Evolutionary conservation across 2,329 filamentous ascomycete species (phyloP).

Genomic region (Coniochaeta pulveracea): DNA sequence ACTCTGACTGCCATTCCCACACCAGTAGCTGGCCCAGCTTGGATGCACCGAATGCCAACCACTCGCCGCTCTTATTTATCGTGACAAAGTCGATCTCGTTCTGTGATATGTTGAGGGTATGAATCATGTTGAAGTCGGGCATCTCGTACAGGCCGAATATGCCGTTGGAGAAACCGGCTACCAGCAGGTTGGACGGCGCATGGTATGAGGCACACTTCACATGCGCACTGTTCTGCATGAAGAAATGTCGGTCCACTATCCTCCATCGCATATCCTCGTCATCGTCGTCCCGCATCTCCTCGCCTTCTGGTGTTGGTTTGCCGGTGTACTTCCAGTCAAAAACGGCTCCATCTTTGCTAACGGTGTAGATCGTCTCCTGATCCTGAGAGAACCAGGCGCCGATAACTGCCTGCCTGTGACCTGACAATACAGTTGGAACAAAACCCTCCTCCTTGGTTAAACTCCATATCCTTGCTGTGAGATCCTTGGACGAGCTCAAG

Average conservation of each 20-base stretch:
- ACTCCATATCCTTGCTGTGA: slow-evolving; percentile 94
- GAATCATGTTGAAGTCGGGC: slow-evolving; percentile 91
- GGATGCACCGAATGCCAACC: slow-evolving; percentile 93
- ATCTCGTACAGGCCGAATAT: slow-evolving; percentile 91
- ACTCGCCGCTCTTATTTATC: slow-evolving; percentile 89
- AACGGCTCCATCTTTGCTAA: slow-evolving; percentile 93
- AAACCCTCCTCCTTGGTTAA: slow-evolving; percentile 79
- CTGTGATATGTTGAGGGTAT: slow-evolving; percentile 87
- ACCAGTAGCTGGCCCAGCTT: slow-evolving; percentile 93
- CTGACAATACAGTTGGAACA: slow-evolving; percentile 76
- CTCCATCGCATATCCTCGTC: slow-evolving; percentile 67
- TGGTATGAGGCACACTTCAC: slow-evolving; percentile 90
- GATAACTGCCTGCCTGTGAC: slow-evolving; percentile 80
- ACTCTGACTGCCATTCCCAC: slow-evolving; percentile 99
- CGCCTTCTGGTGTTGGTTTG: slow-evolving; percentile 43
- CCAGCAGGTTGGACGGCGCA: slow-evolving; percentile 76
- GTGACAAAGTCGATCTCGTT: slow-evolving; percentile 93
- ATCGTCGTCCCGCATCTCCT: slow-evolving; percentile 47
- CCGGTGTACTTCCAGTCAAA: slow-evolving; percentile 83
- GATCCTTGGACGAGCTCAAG: slow-evolving; percentile 79
- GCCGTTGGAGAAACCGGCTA: slow-evolving; percentile 91
- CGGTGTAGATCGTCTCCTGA: slow-evolving; percentile 91
- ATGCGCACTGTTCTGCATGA: slow-evolving; percentile 81
- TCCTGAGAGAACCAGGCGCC: slow-evolving; percentile 96
- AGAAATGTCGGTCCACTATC: slow-evolving; percentile 84